Conservation (phyloP, 176 grass and related monocot genomes). For the Oryza nivara region DNA sequence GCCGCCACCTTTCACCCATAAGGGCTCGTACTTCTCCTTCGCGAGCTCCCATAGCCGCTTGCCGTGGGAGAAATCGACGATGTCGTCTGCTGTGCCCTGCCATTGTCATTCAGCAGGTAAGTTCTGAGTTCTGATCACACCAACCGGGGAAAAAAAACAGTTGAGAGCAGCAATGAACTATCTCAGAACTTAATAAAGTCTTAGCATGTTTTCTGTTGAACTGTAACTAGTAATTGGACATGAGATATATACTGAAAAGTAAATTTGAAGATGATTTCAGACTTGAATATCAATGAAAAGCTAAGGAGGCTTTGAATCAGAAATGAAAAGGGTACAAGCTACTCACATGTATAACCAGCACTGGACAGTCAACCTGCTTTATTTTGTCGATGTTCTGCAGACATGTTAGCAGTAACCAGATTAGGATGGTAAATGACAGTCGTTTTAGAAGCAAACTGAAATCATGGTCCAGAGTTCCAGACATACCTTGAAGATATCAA, state of each 20-base stretch:
- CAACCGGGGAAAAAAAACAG: neutral
- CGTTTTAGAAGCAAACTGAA: conserved; percentile 15
- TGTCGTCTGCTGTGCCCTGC: conserved; percentile 89
- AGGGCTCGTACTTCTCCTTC: conserved; percentile 90
- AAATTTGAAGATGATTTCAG: neutral
- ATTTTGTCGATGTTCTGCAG: conserved; percentile 98
- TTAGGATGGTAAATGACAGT: conserved; percentile 6
- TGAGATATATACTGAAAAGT: neutral
- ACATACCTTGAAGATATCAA: conserved; percentile 98
- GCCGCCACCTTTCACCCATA: conserved; percentile 88
- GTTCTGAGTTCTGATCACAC: neutral
- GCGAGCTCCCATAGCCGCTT: conserved; percentile 90
- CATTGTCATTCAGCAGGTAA: neutral
- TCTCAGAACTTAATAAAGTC: neutral
- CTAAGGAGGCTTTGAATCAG: neutral
- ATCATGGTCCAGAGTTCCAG: neutral
- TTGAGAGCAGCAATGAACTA: neutral
- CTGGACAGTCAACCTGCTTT: conserved; percentile 88
- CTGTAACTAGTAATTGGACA: neutral
- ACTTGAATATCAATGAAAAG: neutral
- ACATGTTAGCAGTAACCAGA: conserved; percentile 8
- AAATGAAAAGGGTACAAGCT: neutral
- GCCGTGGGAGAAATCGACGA: conserved; percentile 86
- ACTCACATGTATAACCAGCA: conserved; percentile 98
- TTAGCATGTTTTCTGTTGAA: neutral